A percentile compares a stretch with the other conserved stretches of the same genome.
phyloP scores from a whole-genome alignment of 2,329 filamentous ascomycete species.

The Nannizzia gypsea region DNA sequence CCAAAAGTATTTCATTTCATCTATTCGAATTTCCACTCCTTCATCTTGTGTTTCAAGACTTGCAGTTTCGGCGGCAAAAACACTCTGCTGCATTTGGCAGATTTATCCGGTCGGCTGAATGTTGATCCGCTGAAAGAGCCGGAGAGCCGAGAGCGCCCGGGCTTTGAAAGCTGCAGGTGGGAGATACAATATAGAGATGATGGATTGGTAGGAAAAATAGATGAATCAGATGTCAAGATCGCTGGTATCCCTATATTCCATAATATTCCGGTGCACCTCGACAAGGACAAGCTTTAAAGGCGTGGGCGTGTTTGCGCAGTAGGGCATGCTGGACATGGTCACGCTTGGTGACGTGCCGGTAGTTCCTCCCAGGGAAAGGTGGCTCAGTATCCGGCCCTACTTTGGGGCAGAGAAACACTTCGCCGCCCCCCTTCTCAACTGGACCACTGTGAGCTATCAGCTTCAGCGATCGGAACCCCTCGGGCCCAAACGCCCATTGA shows the following conservation, averaged over 20 bases:
- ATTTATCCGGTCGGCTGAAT: neutral
- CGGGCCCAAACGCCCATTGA: constrained; percentile 3
- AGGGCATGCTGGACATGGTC: neutral
- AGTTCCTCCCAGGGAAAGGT: neutral
- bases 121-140: neutral
- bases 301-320: neutral
- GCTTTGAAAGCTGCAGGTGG: too few species aligned
- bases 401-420: neutral
- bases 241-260: neutral
- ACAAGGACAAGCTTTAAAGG: neutral
- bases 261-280: too few species aligned
- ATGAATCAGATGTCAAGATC: neutral
- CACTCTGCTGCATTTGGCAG: neutral
- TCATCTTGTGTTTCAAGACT: neutral
- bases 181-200: neutral
- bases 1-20: too few species aligned
- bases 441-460: neutral
- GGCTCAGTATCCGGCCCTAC: neutral
- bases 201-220: neutral
- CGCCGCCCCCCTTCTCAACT: neutral
- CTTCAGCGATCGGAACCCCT: neutral
- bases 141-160: neutral
- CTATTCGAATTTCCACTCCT: too few species aligned
- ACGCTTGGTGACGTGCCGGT: neutral
- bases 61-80: neutral